These are phyloP conservation scores for Russula olivacea DNA, from an alignment of 768 basidiomycete species.

Conservation along the genomic window DNA sequence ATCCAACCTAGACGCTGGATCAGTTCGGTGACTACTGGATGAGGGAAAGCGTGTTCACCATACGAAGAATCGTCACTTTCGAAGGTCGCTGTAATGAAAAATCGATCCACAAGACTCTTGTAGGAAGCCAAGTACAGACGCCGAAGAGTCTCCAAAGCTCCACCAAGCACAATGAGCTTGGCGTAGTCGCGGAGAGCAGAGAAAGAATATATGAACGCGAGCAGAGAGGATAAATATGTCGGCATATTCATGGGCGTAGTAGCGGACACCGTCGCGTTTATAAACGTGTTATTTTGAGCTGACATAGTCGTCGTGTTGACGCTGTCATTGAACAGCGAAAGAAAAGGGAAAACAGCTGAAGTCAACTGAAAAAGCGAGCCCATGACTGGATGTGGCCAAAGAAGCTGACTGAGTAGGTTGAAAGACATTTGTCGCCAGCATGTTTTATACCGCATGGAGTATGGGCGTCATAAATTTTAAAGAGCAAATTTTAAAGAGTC, in stretches of 20 bases:
- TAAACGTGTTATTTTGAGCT: neutral
- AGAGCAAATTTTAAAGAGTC: too few species aligned
- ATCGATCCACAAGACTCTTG: conserved; percentile 40
- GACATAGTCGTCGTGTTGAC: neutral
- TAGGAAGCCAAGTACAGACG: conserved; percentile 42
- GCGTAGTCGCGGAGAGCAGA: conserved; percentile 57
- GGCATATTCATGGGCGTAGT: conserved; percentile 12
- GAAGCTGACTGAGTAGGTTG: neutral
- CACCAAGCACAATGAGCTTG: conserved; percentile 57
- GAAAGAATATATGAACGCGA: conserved; percentile 46
- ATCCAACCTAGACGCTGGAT: conserved; percentile 50
- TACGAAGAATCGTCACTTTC: conserved; percentile 53
- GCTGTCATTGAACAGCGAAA: conserved; percentile 5
- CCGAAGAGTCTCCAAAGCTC: conserved; percentile 52
- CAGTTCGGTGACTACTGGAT: conserved; percentile 6
- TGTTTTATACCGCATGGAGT: neutral
- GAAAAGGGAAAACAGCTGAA: neutral
- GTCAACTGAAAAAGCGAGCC: conserved; percentile 5
- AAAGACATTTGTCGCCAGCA: neutral
- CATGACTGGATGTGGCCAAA: conserved; percentile 1
- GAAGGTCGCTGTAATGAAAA: conserved; percentile 60
- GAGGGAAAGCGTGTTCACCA: conserved; percentile 36
- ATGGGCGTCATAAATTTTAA: neutral
- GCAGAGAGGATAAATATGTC: conserved; percentile 33
- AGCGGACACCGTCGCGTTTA: neutral